phyloP scores from a whole-genome alignment of 305 asterid species.

The Plantago coronopus region DNA sequence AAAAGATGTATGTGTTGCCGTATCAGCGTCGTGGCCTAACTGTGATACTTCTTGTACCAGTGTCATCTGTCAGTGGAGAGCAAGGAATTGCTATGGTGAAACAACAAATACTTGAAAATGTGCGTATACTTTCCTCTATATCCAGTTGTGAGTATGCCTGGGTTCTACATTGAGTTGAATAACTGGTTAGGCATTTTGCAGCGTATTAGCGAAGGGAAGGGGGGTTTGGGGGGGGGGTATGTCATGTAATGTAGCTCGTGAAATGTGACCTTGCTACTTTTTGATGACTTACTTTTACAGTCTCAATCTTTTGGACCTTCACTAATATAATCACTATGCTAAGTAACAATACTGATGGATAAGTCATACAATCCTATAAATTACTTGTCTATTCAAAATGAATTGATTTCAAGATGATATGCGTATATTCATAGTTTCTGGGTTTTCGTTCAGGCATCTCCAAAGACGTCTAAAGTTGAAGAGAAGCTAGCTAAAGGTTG shows the following conservation, averaged over 20 bases:
- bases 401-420: neutral
- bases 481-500: constrained; percentile 96
- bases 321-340: too few species aligned
- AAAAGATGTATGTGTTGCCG: constrained; percentile 74
- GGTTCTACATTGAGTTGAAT: too few species aligned
- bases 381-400: too few species aligned
- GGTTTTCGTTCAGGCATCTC: constrained; percentile 55
- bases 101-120: constrained; percentile 76
- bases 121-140: constrained; percentile 31
- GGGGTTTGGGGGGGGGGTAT: too few species aligned
- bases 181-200: too few species aligned
- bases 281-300: too few species aligned
- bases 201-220: too few species aligned
- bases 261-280: too few species aligned
- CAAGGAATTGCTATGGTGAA: constrained; percentile 69
- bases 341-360: too few species aligned
- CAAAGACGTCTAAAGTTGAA: constrained; percentile 71
- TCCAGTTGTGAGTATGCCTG: neutral
- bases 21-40: constrained; percentile 84
- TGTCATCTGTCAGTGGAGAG: constrained; percentile 71
- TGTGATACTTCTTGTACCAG: constrained; percentile 68
- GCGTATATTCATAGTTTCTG: neutral
- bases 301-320: too few species aligned
- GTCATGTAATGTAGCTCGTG: too few species aligned
- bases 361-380: too few species aligned